phyloP scores from a whole-genome alignment of 1,139 yeast genomes.

The Hyphopichia buzzinii region DNA sequence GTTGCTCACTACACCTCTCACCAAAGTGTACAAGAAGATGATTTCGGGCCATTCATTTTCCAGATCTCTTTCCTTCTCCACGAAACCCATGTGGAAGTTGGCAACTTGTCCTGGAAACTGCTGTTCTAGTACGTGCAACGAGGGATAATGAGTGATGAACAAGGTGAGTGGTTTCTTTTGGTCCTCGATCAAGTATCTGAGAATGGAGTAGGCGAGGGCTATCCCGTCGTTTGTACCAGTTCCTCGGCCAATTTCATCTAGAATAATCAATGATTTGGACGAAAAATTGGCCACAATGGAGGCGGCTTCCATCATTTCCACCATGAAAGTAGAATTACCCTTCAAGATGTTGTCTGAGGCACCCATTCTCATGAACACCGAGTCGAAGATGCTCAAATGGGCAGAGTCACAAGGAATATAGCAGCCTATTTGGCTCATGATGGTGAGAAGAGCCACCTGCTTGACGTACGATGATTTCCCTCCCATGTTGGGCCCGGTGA shows the following conservation, averaged over 20 bases:
- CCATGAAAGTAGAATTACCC: constrained; percentile 76
- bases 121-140: constrained; percentile 53
- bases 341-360: constrained; percentile 67
- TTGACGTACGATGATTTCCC: constrained; percentile 72
- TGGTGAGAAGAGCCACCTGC: constrained; percentile 57
- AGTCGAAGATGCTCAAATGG: constrained; percentile 56
- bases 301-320: constrained; percentile 67
- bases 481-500: constrained; percentile 80
- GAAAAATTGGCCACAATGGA: constrained; percentile 49
- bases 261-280: constrained; percentile 54
- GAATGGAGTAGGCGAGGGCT: constrained; percentile 76
- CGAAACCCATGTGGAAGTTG: constrained; percentile 76
- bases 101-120: constrained; percentile 39
- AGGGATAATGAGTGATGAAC: constrained; percentile 90
- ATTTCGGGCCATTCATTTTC: constrained; percentile 39
- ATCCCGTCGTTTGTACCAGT: constrained; percentile 91
- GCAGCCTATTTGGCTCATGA: constrained; percentile 54
- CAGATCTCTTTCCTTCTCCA: constrained; percentile 35
- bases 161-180: constrained; percentile 54
- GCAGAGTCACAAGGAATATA: constrained; percentile 44
- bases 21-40: constrained; percentile 62
- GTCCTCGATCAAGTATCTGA: constrained; percentile 56
- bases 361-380: constrained; percentile 63
- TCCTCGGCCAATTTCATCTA: constrained; percentile 88
- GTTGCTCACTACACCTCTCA: constrained; percentile 56